phyloP scores from a whole-genome alignment of 2,329 filamentous ascomycete species.

The Alternaria brassicae region DNA sequence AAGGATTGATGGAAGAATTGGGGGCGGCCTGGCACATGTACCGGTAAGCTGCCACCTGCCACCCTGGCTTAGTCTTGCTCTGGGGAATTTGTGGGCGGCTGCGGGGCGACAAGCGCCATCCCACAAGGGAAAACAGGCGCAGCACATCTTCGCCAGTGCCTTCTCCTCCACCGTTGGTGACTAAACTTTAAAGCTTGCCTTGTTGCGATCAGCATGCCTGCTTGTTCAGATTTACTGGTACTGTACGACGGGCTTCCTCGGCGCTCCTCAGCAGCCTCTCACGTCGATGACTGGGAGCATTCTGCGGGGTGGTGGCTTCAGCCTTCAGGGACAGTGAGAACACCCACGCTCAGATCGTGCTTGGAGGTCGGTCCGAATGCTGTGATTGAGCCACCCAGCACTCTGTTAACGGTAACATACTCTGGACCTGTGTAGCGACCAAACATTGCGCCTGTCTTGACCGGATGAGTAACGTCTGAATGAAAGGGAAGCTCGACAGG shows the following conservation, averaged over 20 bases:
- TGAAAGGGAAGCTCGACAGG: conserved; percentile 2
- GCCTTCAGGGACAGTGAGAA: conserved; percentile 14
- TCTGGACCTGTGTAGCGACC: not conserved
- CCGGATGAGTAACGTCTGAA: conserved; percentile 7
- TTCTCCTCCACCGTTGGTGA: conserved; percentile 38
- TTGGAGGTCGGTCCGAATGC: conserved; percentile 6
- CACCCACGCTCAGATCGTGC: conserved; percentile 6
- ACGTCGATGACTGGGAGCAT: not conserved
- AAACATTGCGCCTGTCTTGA: not conserved
- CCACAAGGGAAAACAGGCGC: conserved; percentile 22
- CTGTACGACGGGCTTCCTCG: conserved; percentile 14
- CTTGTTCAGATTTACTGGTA: conserved; percentile 7
- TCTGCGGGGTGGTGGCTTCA: conserved; percentile 18
- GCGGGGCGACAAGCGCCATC: conserved; percentile 30
- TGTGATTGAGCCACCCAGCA: not conserved
- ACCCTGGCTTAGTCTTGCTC: conserved; percentile 31
- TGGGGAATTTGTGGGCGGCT: conserved; percentile 26
- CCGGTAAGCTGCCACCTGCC: conserved; percentile 27
- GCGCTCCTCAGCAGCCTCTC: conserved; percentile 14
- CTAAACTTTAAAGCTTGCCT: conserved; percentile 26
- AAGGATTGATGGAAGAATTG: conserved; percentile 28
- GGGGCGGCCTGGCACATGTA: conserved; percentile 33
- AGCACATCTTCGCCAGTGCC: conserved; percentile 33
- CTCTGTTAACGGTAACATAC: not conserved
- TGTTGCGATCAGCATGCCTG: conserved; percentile 25